Evolutionary conservation across 164 flowering plant species (phyloP).

Genomic region (Taxillus chinensis): DNA sequence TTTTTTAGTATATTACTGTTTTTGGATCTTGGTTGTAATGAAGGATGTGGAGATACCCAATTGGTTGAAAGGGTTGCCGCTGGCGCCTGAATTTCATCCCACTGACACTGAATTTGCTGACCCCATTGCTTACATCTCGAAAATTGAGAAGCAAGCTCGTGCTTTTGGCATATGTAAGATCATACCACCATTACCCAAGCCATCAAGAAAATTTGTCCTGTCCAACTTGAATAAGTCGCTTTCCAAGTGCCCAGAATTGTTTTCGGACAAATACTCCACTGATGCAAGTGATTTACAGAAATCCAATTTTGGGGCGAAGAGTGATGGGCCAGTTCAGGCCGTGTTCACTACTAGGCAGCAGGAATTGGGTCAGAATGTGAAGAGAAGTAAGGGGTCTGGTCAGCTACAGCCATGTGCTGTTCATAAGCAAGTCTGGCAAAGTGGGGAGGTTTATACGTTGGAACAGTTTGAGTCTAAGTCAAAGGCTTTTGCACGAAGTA

Average conservation of each 20-base stretch:
- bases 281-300: conserved; percentile 9
- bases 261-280: conserved; percentile 14
- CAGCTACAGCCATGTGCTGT: conserved; percentile 18
- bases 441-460: conserved; percentile 82
- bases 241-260: conserved; percentile 54
- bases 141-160: conserved; percentile 93
- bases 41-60: conserved; percentile 61
- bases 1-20: no score
- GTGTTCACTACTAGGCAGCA: conserved; percentile 93
- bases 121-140: conserved; percentile 94
- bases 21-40: conserved; percentile 23
- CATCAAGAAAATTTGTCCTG: conserved; percentile 68
- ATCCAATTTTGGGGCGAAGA: conserved; percentile 15
- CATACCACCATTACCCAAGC: conserved; percentile 89
- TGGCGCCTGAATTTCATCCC: conserved; percentile 82
- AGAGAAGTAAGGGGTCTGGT: conserved; percentile 29
- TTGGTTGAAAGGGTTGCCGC: conserved; percentile 76
- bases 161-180: conserved; percentile 91
- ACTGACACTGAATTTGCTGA: conserved; percentile 96
- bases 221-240: conserved; percentile 68
- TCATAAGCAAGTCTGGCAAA: conserved; percentile 92
- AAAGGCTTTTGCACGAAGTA: conserved; percentile 55
- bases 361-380: conserved; percentile 64
- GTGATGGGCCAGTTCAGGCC: conserved; percentile 37
- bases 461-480: conserved; percentile 92